Base-by-base conservation (phyloP, 1,284 basidiomycete species). In the Singerocomus rubriflavus region DNA sequence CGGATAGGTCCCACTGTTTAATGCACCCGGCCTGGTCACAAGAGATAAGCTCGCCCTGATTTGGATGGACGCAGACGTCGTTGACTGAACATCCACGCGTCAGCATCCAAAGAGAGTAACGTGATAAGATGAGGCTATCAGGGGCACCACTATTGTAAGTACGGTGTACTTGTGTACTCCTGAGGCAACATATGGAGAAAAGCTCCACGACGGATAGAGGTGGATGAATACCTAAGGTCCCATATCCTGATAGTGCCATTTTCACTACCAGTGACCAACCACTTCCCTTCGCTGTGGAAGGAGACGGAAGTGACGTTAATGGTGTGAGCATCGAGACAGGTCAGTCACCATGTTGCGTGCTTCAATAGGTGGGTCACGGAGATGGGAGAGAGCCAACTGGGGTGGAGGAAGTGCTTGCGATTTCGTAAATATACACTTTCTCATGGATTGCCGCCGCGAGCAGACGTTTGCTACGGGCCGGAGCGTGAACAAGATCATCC, bases 21-120 rank as follows among this genome's bases (percentile, higher is more conserved):
- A 99, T 96, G 58, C 92, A 91, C n/a, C 97, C 97, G 34, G 89
- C 86, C 75, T 99, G 96, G 73, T 99, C 97, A 72, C 97, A 99
- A 14, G 91, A 94, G 61, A 99, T 94, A 50, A 99, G 81, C 71
- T 99, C 97, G 44, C 95, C 96, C 72, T 99, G 97, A 72, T 99
- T 99, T n/a, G 97, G 97, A 71, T 99, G 97, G 34, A 99, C 91
- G 44, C 93, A 91, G 36, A 99, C 91, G 67, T 99, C 97, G 72
- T 99, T 99, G 49, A 99, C 97, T 87, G 58, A 26, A 49, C 46
- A 53, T 53, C 54, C 29, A 37, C 30, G 26, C 13, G 26, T 70
- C 41, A 60, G 63, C 42, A 36, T 46, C 36, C 17, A 13, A 31
- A 25, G 36, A 38, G n/a, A 38, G 21, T 6, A 29, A 29, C 13